These are phyloP conservation scores for Heritiera littoralis DNA, from an alignment of 345 rosid species.

Conservation along the genomic window DNA sequence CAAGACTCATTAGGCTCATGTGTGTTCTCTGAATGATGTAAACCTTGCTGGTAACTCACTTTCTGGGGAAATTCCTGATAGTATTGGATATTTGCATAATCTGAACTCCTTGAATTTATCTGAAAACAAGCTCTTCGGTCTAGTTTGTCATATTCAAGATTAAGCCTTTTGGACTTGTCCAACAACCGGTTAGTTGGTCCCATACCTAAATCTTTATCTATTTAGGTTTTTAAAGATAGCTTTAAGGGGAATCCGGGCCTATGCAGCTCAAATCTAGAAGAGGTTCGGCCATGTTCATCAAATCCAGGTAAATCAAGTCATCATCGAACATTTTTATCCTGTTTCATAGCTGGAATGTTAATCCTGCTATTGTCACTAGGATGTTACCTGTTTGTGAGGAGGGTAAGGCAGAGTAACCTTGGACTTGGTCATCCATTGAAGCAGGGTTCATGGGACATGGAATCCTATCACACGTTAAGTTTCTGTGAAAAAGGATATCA, in stretches of 20 bases:
- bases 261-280: slow-evolving; percentile 50
- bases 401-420: slow-evolving; percentile 33
- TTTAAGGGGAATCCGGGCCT: slow-evolving; percentile 64
- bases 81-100: slow-evolving; percentile 44
- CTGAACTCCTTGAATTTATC: slow-evolving; percentile 76
- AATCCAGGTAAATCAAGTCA: slow-evolving; percentile 26
- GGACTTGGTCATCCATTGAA: slow-evolving; percentile 29
- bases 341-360: slow-evolving; percentile 43
- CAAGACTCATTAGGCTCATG: slow-evolving; percentile 64
- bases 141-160: slow-evolving; percentile 45
- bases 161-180: slow-evolving; percentile 80
- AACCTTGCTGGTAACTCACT: slow-evolving; percentile 63
- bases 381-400: slow-evolving; percentile 34
- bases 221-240: slow-evolving; percentile 43
- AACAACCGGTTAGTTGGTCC: slow-evolving; percentile 61
- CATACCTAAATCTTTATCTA: slow-evolving; percentile 53
- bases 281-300: slow-evolving; percentile 48
- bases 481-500: slow-evolving; percentile 62
- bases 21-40: slow-evolving; percentile 42
- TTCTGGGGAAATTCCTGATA: slow-evolving; percentile 63
- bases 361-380: slow-evolving; percentile 38
- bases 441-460: slow-evolving; percentile 59
- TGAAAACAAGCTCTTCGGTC: slow-evolving; percentile 62
- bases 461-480: slow-evolving; percentile 51
- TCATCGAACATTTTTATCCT: slow-evolving; percentile 36